phyloP scores from a whole-genome alignment of 805 yeast species.

The Tanozyma kutaoensis region DNA sequence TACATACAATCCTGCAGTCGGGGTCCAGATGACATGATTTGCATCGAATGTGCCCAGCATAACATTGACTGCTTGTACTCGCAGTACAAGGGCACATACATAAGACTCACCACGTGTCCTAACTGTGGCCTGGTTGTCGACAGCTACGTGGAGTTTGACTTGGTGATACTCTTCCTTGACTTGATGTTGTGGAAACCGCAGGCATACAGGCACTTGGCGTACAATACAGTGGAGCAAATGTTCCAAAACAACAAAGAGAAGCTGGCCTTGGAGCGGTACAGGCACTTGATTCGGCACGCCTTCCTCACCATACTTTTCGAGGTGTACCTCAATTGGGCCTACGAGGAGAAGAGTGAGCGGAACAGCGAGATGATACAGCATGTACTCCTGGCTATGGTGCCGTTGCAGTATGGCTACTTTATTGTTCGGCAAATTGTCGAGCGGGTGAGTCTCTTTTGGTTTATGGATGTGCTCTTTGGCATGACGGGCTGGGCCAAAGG shows the following conservation, averaged over 20 bases:
- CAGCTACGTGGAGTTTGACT: conserved; percentile 83
- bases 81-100: conserved; percentile 63
- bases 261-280: conserved; percentile 7
- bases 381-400: conserved; percentile 20
- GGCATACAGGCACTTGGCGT: conserved; percentile 79
- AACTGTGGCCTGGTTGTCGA: conserved; percentile 69
- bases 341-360: conserved; percentile 50
- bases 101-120: conserved; percentile 65
- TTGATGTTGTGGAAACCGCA: conserved; percentile 73
- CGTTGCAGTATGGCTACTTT: conserved; percentile 44
- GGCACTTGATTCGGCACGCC: conserved; percentile 29
- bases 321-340: conserved; percentile 86
- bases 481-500: conserved; percentile 10
- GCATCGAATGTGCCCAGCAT: conserved; percentile 68
- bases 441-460: conserved; percentile 24
- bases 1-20: too few species aligned
- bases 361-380: conserved; percentile 12
- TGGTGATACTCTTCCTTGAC: conserved; percentile 73
- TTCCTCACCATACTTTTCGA: conserved; percentile 66
- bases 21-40: too few species aligned
- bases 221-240: conserved; percentile 38
- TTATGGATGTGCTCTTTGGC: conserved; percentile 15
- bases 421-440: conserved; percentile 37
- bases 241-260: conserved; percentile 1
- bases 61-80: conserved; percentile 56